Evolutionary conservation across 257 asterid genomes (phyloP), one percentile per base, ranked within the genome.

Genomic region (Solanum sejunctum): DNA sequence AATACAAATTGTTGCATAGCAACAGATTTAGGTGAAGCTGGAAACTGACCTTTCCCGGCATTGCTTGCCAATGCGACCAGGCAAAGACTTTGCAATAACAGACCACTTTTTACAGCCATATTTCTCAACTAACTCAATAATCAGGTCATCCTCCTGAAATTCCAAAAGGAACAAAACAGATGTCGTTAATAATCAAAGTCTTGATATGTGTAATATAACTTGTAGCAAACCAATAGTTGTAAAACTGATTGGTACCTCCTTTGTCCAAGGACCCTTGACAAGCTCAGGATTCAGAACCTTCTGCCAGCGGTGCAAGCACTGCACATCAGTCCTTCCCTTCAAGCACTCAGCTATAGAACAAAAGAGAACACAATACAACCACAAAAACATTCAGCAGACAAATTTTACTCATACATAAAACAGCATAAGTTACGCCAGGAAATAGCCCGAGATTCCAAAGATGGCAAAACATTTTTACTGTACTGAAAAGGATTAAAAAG

Each of bases 281-380:
- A 95, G 93, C 32, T 88, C 96, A 71, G 98, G 98, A 85, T 94
- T 89, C 85, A 95, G 91, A 89, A 95, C 98, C 85, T 94, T 93
- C 85, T 93, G 96, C 98, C 98, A 95, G 41, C 98, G 98, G 83
- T 95, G 98, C 88, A 95, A 85, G 91, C 98, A 95, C 85, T 95
- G 98, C 71, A 94, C 94, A 60, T 92, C 97, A 63, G 96, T 91
- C 89, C 97, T 91, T 84, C 97, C 97, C 49, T 89, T 84, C 82
- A 95, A 83, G 86, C 85, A 87, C 89, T 89, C 95, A 71, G 98
- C 98, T 95, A 91, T 67, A 83, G 55, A 49, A 86, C 88, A 82
- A 86, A 57, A 86, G 91, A 70, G 16, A 56, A 55, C 78, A 32
- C 12, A 20, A 82, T 36, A 61, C 61, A 43, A 36, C 10, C 72